phyloP scores from a whole-genome alignment of 2,329 filamentous ascomycete genomes.

The Apiospora malaysiana region DNA sequence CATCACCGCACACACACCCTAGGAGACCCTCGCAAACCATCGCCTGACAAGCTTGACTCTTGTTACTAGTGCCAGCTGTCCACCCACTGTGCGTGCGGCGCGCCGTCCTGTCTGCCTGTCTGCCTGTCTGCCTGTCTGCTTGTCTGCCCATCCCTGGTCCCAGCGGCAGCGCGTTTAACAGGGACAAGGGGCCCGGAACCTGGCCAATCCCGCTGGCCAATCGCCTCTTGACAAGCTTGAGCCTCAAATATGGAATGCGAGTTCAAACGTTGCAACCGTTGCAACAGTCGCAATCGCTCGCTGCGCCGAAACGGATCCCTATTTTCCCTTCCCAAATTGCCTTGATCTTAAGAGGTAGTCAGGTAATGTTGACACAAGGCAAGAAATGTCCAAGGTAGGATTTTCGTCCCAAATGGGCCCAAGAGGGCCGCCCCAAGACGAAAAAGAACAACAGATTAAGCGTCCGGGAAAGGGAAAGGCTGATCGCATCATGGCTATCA shows the following conservation, averaged over 20 bases:
- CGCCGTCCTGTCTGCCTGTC: too few species aligned
- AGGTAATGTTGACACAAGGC: too few species aligned
- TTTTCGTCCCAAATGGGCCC: not conserved
- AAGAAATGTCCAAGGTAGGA: not conserved
- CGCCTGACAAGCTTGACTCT: not conserved
- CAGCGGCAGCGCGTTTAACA: not conserved
- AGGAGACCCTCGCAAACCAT: not conserved
- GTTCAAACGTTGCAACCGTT: slow-evolving; percentile 12
- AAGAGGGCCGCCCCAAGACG: too few species aligned
- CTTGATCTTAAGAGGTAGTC: not conserved
- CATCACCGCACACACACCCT: not conserved
- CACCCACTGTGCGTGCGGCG: not conserved
- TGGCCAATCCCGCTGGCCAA: not conserved
- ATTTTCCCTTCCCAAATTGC: not conserved
- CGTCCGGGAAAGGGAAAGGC: not conserved
- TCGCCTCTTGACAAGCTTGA: slow-evolving; percentile 5
- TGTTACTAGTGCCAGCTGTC: not conserved
- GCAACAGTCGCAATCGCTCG: not conserved
- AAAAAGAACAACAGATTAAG: not conserved
- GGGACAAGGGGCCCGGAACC: slow-evolving; percentile 2
- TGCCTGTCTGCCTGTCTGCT: too few species aligned
- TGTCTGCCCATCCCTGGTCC: too few species aligned
- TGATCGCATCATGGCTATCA: slow-evolving; percentile 8
- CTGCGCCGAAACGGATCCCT: slow-evolving; percentile 11
- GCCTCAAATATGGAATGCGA: slow-evolving; percentile 5